phyloP scores from a whole-genome alignment of 495 filamentous ascomycete genomes.

The Staphylotrichum tortipilum region DNA sequence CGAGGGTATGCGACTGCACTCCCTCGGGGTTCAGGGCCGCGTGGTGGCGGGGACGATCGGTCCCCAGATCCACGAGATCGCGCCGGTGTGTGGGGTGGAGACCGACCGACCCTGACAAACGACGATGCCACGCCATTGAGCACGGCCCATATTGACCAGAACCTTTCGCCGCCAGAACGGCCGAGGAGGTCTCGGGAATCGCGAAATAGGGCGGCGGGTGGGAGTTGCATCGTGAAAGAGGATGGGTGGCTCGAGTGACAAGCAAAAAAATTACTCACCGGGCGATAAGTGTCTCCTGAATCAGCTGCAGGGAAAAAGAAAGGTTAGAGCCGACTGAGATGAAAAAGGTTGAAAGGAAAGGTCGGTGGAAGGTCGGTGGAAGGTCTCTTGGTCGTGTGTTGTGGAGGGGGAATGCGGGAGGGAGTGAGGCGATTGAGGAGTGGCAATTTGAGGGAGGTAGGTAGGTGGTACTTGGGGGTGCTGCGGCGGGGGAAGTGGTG shows the following conservation, averaged over 20 bases:
- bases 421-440: conserved; percentile 21
- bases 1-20: neutral
- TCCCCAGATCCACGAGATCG: neutral
- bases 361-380: neutral
- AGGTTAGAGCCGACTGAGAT: conserved; percentile 31
- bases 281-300: conserved; percentile 44
- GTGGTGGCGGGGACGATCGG: conserved; percentile 3
- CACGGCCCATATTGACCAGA: conserved; percentile 11
- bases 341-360: conserved; percentile 15
- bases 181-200: neutral
- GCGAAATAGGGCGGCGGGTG: too few species aligned
- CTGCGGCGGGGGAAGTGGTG: conserved; percentile 22
- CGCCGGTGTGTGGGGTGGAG: conserved; percentile 3
- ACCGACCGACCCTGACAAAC: conserved; percentile 3
- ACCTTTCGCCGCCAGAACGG: neutral
- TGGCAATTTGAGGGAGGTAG: conserved; percentile 26
- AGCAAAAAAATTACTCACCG: conserved; percentile 30
- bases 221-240: neutral
- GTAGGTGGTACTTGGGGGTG: conserved; percentile 21
- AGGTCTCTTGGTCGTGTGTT: conserved; percentile 11
- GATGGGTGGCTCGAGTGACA: neutral
- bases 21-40: neutral
- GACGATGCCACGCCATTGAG: neutral
- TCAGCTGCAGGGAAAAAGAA: conserved; percentile 34
- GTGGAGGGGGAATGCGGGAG: conserved; percentile 14